Conservation (phyloP, 2,329 filamentous ascomycete species). For the Phoma sp. region DNA sequence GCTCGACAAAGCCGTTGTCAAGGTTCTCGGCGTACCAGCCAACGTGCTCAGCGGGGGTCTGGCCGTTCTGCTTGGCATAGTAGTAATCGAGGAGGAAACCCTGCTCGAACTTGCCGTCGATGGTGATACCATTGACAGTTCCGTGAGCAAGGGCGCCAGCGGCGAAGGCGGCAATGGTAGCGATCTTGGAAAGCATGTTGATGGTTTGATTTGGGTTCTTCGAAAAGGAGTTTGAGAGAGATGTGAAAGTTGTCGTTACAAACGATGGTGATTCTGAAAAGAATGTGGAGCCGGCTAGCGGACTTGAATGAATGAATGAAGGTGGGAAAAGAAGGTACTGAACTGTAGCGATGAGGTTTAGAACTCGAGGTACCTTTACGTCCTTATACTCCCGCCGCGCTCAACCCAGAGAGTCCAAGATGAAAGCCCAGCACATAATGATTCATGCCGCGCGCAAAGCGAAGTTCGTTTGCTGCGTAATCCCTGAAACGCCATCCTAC, state of each 20-base stretch:
- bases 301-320: conserved; percentile 37
- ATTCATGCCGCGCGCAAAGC: conserved; percentile 26
- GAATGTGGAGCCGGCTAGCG: conserved; percentile 43
- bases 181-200: conserved; percentile 40
- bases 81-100: conserved; percentile 54
- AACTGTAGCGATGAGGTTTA: conserved; percentile 33
- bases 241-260: conserved; percentile 23
- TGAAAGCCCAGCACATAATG: conserved; percentile 15
- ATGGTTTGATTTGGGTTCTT: conserved; percentile 15
- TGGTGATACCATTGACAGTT: conserved; percentile 52
- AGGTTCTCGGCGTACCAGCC: conserved; percentile 54
- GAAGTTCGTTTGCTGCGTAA: conserved; percentile 11
- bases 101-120: conserved; percentile 56
- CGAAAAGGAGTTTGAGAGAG: conserved; percentile 14
- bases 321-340: conserved; percentile 37
- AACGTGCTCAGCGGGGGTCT: conserved; percentile 40
- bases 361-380: background rate
- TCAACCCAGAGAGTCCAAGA: conserved; percentile 3
- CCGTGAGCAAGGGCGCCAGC: conserved; percentile 56
- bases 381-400: conserved; percentile 7
- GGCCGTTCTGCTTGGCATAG: conserved; percentile 40
- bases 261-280: conserved; percentile 37
- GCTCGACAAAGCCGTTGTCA: conserved; percentile 46
- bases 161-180: conserved; percentile 35
- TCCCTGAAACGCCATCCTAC: conserved; percentile 19